These are phyloP conservation scores for Berberis thunbergii DNA, from an alignment of 164 flowering plant genomes.

Conservation along the genomic window DNA sequence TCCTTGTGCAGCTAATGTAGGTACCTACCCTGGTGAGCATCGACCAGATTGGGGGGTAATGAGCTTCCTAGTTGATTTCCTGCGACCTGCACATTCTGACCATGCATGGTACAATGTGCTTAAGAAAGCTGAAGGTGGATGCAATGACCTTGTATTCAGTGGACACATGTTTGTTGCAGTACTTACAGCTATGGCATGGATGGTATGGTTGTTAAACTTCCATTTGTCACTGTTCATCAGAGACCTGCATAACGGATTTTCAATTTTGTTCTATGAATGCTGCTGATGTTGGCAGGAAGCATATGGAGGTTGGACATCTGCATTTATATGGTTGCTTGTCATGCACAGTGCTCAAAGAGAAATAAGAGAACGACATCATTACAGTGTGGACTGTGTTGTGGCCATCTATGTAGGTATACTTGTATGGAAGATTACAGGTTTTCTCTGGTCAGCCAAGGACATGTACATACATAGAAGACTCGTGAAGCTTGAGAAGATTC, in stretches of 20 bases:
- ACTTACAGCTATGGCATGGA: slow-evolving; percentile 98
- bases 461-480: slow-evolving; percentile 29
- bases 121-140: slow-evolving; percentile 84
- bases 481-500: slow-evolving; percentile 62
- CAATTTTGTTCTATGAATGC: background rate
- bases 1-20: slow-evolving; percentile 40
- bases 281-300: slow-evolving; percentile 64
- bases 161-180: slow-evolving; percentile 98
- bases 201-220: slow-evolving; percentile 30
- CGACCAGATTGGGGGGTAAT: slow-evolving; percentile 86
- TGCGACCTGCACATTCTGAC: slow-evolving; percentile 65
- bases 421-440: slow-evolving; percentile 84
- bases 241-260: background rate
- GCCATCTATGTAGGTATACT: slow-evolving; percentile 91
- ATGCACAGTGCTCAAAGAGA: slow-evolving; percentile 91
- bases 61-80: slow-evolving; percentile 76
- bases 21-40: slow-evolving; percentile 36
- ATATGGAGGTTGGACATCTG: slow-evolving; percentile 87
- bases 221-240: background rate
- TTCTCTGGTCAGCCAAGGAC: slow-evolving; percentile 61
- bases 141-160: slow-evolving; percentile 92
- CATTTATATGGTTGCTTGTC: slow-evolving; percentile 73
- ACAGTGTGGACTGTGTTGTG: slow-evolving; percentile 74
- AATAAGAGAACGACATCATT: slow-evolving; percentile 83
- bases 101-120: slow-evolving; percentile 72